phyloP scores from a whole-genome alignment of 345 rosid species.

The Aurinia saxatilis region DNA sequence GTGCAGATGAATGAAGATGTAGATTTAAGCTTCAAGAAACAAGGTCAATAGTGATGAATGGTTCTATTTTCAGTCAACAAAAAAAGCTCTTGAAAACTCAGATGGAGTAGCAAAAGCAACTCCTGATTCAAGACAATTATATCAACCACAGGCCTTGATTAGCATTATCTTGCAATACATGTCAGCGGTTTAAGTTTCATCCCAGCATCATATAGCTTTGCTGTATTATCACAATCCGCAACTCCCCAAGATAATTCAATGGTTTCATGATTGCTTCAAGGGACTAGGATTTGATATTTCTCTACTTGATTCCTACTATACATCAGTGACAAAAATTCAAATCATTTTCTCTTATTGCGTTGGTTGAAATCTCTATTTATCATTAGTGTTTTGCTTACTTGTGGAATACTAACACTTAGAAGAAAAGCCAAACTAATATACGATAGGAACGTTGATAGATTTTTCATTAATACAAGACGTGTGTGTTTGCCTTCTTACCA shows the following conservation, averaged over 20 bases:
- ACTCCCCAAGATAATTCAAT: background rate
- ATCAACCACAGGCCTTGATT: background rate
- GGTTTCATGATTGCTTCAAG: background rate
- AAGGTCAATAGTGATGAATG: slow-evolving; percentile 1
- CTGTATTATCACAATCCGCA: background rate
- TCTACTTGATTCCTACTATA: too few species aligned
- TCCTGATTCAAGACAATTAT: background rate
- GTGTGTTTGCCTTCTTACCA: background rate
- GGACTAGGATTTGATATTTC: background rate
- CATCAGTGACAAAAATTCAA: too few species aligned
- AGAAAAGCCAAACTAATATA: background rate
- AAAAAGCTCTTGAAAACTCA: slow-evolving; percentile 10
- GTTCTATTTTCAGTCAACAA: background rate
- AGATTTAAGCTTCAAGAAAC: slow-evolving; percentile 39
- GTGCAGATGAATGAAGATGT: slow-evolving; percentile 60
- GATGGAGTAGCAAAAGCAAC: slow-evolving; percentile 20
- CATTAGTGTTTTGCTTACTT: background rate
- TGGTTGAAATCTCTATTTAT: background rate
- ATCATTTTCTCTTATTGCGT: too few species aligned
- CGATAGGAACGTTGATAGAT: background rate
- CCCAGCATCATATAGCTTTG: background rate
- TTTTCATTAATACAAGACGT: background rate
- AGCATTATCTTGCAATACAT: background rate
- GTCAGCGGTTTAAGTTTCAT: background rate
- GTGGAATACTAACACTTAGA: background rate